Base-by-base conservation (phyloP, 2,329 filamentous ascomycete species). In the Penicillium sp. region DNA sequence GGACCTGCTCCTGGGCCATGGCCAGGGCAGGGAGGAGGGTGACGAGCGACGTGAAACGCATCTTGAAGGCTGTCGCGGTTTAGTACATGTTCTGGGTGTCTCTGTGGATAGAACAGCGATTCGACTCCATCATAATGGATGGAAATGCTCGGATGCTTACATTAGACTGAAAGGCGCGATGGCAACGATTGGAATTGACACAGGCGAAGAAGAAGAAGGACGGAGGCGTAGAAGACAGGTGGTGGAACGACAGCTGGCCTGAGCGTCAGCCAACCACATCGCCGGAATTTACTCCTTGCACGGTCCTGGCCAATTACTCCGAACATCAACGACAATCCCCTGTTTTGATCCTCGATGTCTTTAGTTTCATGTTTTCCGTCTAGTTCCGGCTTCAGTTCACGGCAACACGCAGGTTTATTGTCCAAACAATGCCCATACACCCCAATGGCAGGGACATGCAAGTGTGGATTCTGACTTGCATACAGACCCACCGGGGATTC, bases 1-100 rank as follows among this genome's bases (percentile, higher is more conserved):
- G 83, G 39, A 82, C 71, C 69, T 87, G 84, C 64, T 84, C 78
- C 69, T 86, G 79, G 46, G 83, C 83, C 58, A 79, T 77, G 57
- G 82, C 80, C 74, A 72, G 79, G 75, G 65, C 74, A 62, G 74
- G 72, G 56, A 75, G 71, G 59, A 85, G 72, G 45, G 82, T 67
- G 60, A 83, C 68, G 53, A 81, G 65, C 52, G 76, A 74, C 52
- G 79, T 77, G 72, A 83, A 72, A 74, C 81, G 82, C 83, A 86
- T 81, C 61, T 57, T 76, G 69, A 57, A 47, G 56, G 56, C 57
- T 63, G 53, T 50, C 61, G 65, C 60, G 63, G 32, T 9, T 54
- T 42, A 54, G 46, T 31, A 57, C 53, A 58, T 21, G 52, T 54
- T 38, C 13, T 18, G 29, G 40, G 9, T 43, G 48, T 16, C 43